Conservation (phyloP, 2,329 filamentous ascomycete genomes). For the Aureobasidium sp. region DNA sequence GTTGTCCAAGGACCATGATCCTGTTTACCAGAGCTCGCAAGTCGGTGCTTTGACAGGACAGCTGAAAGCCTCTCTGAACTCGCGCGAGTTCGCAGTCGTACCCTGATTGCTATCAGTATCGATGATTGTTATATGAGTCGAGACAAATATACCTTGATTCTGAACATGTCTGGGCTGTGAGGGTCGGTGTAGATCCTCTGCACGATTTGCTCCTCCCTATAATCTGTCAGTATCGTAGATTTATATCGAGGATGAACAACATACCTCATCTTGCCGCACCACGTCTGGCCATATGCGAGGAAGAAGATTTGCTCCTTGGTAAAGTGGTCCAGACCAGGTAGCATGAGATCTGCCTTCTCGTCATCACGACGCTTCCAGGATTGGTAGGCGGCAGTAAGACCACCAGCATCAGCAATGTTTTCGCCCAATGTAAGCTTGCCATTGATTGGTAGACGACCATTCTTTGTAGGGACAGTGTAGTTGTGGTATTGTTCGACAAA, state of each 20-base stretch:
- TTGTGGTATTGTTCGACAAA: conserved; percentile 58
- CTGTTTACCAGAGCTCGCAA: conserved; percentile 58
- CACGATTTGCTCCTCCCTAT: conserved; percentile 47
- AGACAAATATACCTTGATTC: conserved; percentile 27
- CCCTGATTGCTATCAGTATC: conserved; percentile 27
- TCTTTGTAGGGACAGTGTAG: conserved; percentile 48
- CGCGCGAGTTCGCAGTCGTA: conserved; percentile 57
- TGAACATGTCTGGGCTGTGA: conserved; percentile 55
- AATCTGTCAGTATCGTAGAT: neutral
- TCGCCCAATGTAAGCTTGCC: conserved; percentile 57
- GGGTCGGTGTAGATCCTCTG: conserved; percentile 52
- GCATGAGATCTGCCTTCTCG: conserved; percentile 41
- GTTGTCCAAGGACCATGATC: too few relatives aligned
- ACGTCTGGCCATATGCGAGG: conserved; percentile 36
- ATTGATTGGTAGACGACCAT: conserved; percentile 52
- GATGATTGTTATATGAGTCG: fast-evolving
- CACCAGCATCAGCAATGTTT: conserved; percentile 64
- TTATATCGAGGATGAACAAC: neutral
- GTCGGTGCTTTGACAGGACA: conserved; percentile 57
- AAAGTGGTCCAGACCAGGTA: conserved; percentile 55
- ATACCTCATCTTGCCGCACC: conserved; percentile 51
- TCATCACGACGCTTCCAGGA: conserved; percentile 55
- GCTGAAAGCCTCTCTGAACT: conserved; percentile 59
- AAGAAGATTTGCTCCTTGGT: conserved; percentile 64
- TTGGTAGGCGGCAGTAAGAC: conserved; percentile 52